A percentile compares a stretch with the other conserved stretches of the same genome.
Conservation (phyloP, 306 rosid genomes). For the Sphenostylis stenocarpa region DNA sequence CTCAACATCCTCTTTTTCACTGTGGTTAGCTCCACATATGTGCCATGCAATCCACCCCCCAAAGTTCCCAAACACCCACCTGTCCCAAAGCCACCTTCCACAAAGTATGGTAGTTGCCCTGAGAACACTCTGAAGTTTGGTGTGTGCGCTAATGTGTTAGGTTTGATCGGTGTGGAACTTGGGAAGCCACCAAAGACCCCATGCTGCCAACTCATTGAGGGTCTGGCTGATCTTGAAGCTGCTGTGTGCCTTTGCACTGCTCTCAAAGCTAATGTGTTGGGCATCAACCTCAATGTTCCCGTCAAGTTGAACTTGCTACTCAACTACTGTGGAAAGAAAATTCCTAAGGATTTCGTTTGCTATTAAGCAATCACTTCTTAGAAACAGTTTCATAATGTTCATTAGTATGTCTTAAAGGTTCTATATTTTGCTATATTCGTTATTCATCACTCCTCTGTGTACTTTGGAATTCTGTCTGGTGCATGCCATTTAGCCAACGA, state of each 20-base stretch:
- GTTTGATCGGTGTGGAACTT: conserved; percentile 54
- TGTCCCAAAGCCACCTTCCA: conserved; percentile 45
- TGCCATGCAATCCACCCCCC: conserved; percentile 61
- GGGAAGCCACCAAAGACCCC: conserved; percentile 71
- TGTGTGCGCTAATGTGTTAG: conserved; percentile 69
- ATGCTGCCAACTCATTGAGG: conserved; percentile 61
- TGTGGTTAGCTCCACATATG: conserved; percentile 54
- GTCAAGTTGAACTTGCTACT: conserved; percentile 64
- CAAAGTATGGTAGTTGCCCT: conserved; percentile 44
- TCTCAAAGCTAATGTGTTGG: conserved; percentile 61
- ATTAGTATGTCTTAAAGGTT: not conserved
- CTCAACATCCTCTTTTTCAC: conserved; percentile 72
- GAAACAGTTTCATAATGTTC: not conserved
- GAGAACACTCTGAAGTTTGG: conserved; percentile 65
- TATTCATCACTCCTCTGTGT: not conserved
- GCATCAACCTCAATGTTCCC: conserved; percentile 63
- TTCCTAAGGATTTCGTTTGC: conserved; percentile 60
- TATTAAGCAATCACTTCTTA: conserved; percentile 31
- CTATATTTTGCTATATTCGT: not conserved
- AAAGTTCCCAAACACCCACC: conserved; percentile 39
- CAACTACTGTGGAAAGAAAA: conserved; percentile 60
- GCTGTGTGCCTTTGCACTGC: conserved; percentile 92
- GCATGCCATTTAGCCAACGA: not conserved
- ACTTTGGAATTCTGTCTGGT: not conserved
- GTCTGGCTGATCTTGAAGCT: conserved; percentile 76